Base-by-base conservation (phyloP, 2,329 filamentous ascomycete genomes). In the Pyricularia sp. region DNA sequence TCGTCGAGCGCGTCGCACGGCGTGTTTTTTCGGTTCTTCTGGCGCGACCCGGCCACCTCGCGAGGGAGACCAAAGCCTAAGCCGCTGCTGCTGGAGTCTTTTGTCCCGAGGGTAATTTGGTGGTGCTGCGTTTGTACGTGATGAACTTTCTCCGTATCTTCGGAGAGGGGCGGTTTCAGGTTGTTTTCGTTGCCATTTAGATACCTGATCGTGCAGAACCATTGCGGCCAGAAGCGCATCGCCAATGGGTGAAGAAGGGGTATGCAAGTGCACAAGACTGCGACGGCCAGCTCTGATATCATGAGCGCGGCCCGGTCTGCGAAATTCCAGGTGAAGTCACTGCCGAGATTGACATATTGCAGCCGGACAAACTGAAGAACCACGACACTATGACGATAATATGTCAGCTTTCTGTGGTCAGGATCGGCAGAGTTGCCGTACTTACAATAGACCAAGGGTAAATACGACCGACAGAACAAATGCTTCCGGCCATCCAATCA, bases 361-460 rank as follows among this genome's bases (percentile, higher is more conserved):
- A 63, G 30, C 26, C 62, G 24, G 49, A 57, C 62, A 30, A 63
- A 57, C 28, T 63, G 62, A 12, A 63, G 49, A n/a, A 63, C n/a
- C 3, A 57, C 26, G 19, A 63, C 44, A 30, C 62, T 62, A 24
- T 0, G 22, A 57, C 12, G 13, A 57, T 10, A 57, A 9, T 7
- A 12, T 30, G 40, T 49, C 44, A 26, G 62, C 44, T 9, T 19
- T 30, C 44, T 10, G 4, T 44, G 33, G 33, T 28, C 8, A 9
- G 2, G 16, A 35, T 35, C n/a, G 4, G n/a, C 26, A 33, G 22
- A 22, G 19, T 28, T 60, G 22, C 9, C n/a, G 13, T 4, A 53
- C 62, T 40, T 53, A 62, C 62, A 63, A 63, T 13, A 63, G 49
- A n/a, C 62, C 62, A n/a, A 63, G 49, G 22, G 28, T 30, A n/a